A percentile compares a stretch with the other conserved stretches of the same genome.
Conservation (phyloP, 2,329 filamentous ascomycete genomes). For the Ceratocystis variospora region DNA sequence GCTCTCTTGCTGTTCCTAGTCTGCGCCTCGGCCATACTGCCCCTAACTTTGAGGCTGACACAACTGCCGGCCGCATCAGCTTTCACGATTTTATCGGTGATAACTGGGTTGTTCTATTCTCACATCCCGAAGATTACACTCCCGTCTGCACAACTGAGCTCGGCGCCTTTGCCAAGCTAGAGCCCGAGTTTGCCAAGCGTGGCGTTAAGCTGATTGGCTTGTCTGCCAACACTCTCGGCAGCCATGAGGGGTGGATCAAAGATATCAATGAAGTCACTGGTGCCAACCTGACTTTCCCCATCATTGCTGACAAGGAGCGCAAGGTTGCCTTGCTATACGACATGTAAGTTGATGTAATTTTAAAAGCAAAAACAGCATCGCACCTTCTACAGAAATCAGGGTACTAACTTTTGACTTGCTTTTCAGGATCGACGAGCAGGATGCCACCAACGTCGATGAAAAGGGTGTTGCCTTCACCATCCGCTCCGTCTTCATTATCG, state of each 20-base stretch:
- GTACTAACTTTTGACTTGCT: neutral
- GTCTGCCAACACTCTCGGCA: conserved; percentile 70
- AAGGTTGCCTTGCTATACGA: conserved; percentile 64
- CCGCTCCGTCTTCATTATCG: conserved; percentile 87
- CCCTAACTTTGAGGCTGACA: conserved; percentile 74
- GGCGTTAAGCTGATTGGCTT: conserved; percentile 85
- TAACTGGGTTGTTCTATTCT: conserved; percentile 73
- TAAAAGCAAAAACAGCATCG: neutral
- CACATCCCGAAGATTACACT: conserved; percentile 80
- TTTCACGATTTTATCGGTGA: conserved; percentile 71
- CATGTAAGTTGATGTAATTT: conserved; percentile 42
- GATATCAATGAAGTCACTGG: conserved; percentile 72
- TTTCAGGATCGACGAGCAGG: conserved; percentile 59
- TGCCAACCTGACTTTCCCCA: conserved; percentile 58
- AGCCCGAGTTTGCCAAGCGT: conserved; percentile 75
- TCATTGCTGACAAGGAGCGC: conserved; percentile 67
- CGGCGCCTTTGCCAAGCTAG: conserved; percentile 79
- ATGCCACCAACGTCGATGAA: conserved; percentile 64
- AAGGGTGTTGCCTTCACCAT: conserved; percentile 88
- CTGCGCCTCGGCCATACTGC: conserved; percentile 54
- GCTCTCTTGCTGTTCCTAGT: neutral
- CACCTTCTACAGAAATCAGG: neutral
- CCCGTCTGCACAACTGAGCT: conserved; percentile 94
- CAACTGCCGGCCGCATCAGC: conserved; percentile 62
- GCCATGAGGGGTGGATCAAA: conserved; percentile 79